Conservation (phyloP, 768 basidiomycete species). For the Xerocomellus amylosporus region DNA sequence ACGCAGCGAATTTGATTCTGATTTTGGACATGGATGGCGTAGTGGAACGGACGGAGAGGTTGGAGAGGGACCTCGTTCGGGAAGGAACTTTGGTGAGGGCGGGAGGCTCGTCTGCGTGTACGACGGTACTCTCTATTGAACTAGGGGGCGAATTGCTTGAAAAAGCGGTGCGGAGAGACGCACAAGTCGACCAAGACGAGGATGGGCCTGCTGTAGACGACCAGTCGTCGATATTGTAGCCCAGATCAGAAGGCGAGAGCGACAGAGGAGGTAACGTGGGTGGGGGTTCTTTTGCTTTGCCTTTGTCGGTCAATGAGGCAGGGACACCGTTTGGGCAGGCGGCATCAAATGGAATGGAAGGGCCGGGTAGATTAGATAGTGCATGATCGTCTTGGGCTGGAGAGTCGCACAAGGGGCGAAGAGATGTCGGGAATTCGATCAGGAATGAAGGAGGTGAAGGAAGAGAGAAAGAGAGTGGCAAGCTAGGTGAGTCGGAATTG, state of each 20-base stretch:
- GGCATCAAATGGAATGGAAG: constrained; percentile 14
- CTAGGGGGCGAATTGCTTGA: constrained; percentile 11
- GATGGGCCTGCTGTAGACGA: constrained; percentile 34
- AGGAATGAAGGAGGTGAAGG: constrained; percentile 8
- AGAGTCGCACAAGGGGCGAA: constrained; percentile 3
- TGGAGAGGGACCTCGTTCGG: constrained; percentile 57
- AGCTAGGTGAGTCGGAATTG: not conserved
- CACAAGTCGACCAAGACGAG: constrained; percentile 36
- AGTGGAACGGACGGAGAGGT: constrained; percentile 45
- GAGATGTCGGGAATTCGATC: constrained; percentile 1
- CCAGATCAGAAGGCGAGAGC: constrained; percentile 55
- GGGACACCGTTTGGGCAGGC: constrained; percentile 6
- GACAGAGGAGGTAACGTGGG: constrained; percentile 65
- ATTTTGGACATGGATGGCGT: constrained; percentile 48
- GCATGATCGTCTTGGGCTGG: constrained; percentile 2
- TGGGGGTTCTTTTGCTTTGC: constrained; percentile 50
- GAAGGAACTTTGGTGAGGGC: constrained; percentile 34
- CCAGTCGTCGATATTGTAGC: constrained; percentile 40
- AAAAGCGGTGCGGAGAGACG: constrained; percentile 39
- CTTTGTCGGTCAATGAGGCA: constrained; percentile 44
- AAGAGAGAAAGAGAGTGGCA: constrained; percentile 1
- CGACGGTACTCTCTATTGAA: constrained; percentile 11
- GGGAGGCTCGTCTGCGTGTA: constrained; percentile 13
- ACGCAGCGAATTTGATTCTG: constrained; percentile 46
- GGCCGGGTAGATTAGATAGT: constrained; percentile 29